Percentiles rank a stretch among this genome's conserved stretches.
phyloP scores from a whole-genome alignment of 1,284 basidiomycete species.

The Moniliella sp. region DNA sequence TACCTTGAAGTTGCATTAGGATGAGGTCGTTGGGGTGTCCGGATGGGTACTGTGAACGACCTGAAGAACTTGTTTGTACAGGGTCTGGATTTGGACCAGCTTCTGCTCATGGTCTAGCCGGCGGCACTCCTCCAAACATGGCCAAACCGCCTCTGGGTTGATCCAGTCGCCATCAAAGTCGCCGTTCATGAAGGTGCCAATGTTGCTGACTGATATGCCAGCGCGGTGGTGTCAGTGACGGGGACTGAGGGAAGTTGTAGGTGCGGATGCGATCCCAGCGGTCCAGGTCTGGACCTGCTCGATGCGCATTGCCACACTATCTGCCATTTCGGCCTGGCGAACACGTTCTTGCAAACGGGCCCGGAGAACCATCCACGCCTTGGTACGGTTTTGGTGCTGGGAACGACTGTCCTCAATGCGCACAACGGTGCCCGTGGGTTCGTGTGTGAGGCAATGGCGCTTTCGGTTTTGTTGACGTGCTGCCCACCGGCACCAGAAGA shows the following conservation, averaged over 20 bases:
- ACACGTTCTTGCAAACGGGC: constrained; percentile 21
- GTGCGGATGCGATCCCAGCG: constrained; percentile 27
- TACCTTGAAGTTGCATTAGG: too few relatives aligned
- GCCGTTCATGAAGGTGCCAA: constrained; percentile 26
- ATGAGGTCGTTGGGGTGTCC: too few relatives aligned
- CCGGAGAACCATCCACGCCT: constrained; percentile 26
- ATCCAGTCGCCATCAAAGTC: constrained; percentile 4
- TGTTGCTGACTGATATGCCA: constrained; percentile 18
- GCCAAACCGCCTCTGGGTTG: too few relatives aligned
- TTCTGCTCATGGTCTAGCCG: too few relatives aligned
- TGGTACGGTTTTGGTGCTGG: constrained; percentile 50
- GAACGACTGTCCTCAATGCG: constrained; percentile 95
- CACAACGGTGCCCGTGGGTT: constrained; percentile 77
- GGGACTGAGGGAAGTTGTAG: constrained; percentile 31
- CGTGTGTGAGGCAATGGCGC: constrained; percentile 79
- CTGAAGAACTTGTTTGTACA: too few relatives aligned
- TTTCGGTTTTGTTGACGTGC: constrained; percentile 98
- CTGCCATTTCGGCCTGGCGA: constrained; percentile 16
- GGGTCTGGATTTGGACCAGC: too few relatives aligned
- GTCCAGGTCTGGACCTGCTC: constrained; percentile 25
- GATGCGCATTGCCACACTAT: constrained; percentile 14
- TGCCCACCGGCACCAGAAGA: constrained; percentile 88
- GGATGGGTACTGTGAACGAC: too few relatives aligned
- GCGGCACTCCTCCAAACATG: too few relatives aligned
- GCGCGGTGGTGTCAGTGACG: constrained; percentile 29